Conservation (phyloP, 2,329 filamentous ascomycete genomes). For the Stagonosporopsis cucurbitacearum region DNA sequence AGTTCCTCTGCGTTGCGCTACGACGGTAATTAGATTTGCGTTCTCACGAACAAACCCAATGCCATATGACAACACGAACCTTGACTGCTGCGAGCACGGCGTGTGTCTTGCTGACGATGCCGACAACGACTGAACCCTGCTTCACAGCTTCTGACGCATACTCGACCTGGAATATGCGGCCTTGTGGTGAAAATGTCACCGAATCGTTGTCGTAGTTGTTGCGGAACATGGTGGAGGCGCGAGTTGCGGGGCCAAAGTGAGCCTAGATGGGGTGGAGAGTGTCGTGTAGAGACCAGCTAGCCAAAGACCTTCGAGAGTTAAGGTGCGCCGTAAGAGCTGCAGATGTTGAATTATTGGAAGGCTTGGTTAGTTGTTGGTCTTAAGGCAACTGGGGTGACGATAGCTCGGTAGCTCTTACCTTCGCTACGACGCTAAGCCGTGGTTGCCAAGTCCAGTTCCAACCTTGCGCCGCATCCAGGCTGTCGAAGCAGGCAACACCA, state of each 20-base stretch:
- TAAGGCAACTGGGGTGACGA: constrained; percentile 40
- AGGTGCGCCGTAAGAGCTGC: neutral
- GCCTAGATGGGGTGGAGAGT: neutral
- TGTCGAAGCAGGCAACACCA: constrained; percentile 4
- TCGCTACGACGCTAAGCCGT: constrained; percentile 26
- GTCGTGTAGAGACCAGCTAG: neutral
- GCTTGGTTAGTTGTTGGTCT: constrained; percentile 20
- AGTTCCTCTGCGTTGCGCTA: constrained; percentile 99
- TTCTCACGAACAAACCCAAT: constrained; percentile 13
- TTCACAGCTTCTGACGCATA: constrained; percentile 99
- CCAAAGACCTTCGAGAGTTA: neutral
- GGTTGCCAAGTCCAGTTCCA: constrained; percentile 13
- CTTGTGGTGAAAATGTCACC: constrained; percentile 99
- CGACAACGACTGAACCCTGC: constrained; percentile 97
- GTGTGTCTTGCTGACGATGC: constrained; percentile 97
- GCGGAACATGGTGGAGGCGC: constrained; percentile 80
- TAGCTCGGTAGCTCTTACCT: constrained; percentile 29
- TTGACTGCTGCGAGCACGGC: constrained; percentile 95
- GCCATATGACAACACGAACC: constrained; percentile 61
- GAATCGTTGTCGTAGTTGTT: constrained; percentile 99
- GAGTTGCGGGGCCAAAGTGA: constrained; percentile 11
- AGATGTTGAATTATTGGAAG: neutral
- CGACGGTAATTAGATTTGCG: constrained; percentile 8
- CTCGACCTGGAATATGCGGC: constrained; percentile 99
- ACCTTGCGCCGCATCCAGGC: constrained; percentile 10